Base-by-base conservation (phyloP, 345 rosid species). In the Lepidium sativum region DNA sequence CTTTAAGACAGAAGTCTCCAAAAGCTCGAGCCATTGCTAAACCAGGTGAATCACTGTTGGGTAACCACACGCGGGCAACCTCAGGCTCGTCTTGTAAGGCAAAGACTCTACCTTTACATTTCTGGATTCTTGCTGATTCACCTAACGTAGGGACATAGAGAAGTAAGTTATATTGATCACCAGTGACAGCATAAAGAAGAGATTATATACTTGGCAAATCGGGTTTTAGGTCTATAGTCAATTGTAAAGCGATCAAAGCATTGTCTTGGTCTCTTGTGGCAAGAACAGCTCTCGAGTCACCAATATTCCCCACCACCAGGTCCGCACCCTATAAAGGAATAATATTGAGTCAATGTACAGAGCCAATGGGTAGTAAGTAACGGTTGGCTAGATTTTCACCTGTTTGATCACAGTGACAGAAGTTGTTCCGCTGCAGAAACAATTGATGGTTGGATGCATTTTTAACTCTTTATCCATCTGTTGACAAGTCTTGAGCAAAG, bases 21-120 rank as follows among this genome's bases (percentile, higher is more conserved):
- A 92, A 89, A 63, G 98, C 98, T 80, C 98, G 86, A 65, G 98
- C 96, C 98, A 92, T 92, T 25, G 98, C 96, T 68, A 92, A 71
- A 62, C 98, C 98, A 59, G 98, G 98, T 50, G 98, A 86, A 71
- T 92, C 91, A 32, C 78, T 85, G 75, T 89, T 85, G 13, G 96
- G 98, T 79, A 92, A 78, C 96, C 98, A 92, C 54, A 89, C 92
- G 58, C 96, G 90, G 8, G 95, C 89, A 64, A 92, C 98, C 81
- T 92, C 98, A 25, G 98, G 98, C 74, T 92, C 98, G 41, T 92
- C 96, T 74, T 87, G 96, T 71, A 92, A 77, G 34, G 96, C 92
- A 77, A 92, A 92, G 68, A 89, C 95, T 82, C 98, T 82, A 54
- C 98, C 98, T 77, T 83, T 89, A 74, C 87, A 92, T 68, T 85